A percentile compares a stretch with the other conserved stretches of the same genome.
phyloP scores from a whole-genome alignment of 2,329 filamentous ascomycete genomes.

The Ceratocystis harringtonii region DNA sequence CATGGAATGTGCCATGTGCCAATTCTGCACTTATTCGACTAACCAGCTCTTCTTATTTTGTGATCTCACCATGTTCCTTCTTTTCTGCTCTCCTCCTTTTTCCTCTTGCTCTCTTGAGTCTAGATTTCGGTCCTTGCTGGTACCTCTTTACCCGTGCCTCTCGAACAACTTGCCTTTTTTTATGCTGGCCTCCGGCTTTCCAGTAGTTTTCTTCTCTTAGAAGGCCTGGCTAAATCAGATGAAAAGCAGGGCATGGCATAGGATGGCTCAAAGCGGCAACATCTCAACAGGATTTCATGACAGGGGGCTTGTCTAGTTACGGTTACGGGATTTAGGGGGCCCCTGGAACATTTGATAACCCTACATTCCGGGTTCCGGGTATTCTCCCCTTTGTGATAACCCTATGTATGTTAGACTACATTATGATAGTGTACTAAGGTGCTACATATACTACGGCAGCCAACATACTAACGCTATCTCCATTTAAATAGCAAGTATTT shows the following conservation, averaged over 20 bases:
- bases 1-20: not conserved
- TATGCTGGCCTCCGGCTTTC: not conserved
- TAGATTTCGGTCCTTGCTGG: not conserved
- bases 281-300: not conserved
- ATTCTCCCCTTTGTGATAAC: too few relatives aligned
- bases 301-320: not conserved
- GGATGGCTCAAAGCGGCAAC: not conserved
- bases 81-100: too few relatives aligned
- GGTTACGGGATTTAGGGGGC: not conserved
- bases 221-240: slow-evolving; percentile 2
- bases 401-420: too few relatives aligned
- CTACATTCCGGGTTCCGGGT: not conserved
- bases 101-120: too few relatives aligned
- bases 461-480: too few relatives aligned
- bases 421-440: too few relatives aligned
- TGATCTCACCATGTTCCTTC: too few relatives aligned
- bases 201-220: not conserved
- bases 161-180: not conserved
- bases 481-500: too few relatives aligned
- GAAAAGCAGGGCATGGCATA: not conserved
- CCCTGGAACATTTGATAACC: not conserved
- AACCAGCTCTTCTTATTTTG: not conserved
- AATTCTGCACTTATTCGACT: not conserved
- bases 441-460: too few relatives aligned
- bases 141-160: not conserved